Evolutionary conservation across 108 stramenopile genomes (phyloP).

Genomic region (Chaetoceros muelleri): DNA sequence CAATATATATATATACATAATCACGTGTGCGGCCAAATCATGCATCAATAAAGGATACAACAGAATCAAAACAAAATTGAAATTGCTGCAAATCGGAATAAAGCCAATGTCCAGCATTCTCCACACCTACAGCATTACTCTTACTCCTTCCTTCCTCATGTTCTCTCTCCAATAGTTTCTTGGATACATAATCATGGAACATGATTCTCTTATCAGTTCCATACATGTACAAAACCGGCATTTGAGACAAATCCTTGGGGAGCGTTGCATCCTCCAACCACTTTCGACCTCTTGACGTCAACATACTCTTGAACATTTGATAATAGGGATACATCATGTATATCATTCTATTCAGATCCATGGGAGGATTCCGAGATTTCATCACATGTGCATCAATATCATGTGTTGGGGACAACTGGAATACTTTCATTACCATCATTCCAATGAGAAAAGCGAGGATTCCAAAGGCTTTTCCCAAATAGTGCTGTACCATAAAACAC

Average conservation of each 20-base stretch:
- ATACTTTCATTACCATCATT: constrained; percentile 3
- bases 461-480: constrained; percentile 17
- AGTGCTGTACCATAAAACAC: constrained; percentile 10
- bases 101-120: constrained; percentile 42
- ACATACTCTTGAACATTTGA: constrained; percentile 14
- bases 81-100: constrained; percentile 5
- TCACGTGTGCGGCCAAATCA: too few relatives aligned
- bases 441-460: constrained; percentile 7
- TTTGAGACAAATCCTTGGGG: constrained; percentile 25
- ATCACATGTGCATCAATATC: constrained; percentile 10
- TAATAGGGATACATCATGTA: constrained; percentile 34
- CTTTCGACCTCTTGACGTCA: neutral
- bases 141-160: constrained; percentile 23
- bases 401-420: constrained; percentile 10
- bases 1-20: too few relatives aligned
- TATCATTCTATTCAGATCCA: constrained; percentile 12
- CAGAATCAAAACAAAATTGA: neutral
- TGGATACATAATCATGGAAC: constrained; percentile 25
- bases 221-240: constrained; percentile 39
- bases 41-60: neutral
- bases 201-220: constrained; percentile 33
- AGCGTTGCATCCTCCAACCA: constrained; percentile 1
- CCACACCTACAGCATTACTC: constrained; percentile 22
- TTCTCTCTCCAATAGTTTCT: constrained; percentile 30
- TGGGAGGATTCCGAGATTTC: neutral